phyloP scores from a whole-genome alignment of 2,329 filamentous ascomycete species.

The Diaporthe citri region DNA sequence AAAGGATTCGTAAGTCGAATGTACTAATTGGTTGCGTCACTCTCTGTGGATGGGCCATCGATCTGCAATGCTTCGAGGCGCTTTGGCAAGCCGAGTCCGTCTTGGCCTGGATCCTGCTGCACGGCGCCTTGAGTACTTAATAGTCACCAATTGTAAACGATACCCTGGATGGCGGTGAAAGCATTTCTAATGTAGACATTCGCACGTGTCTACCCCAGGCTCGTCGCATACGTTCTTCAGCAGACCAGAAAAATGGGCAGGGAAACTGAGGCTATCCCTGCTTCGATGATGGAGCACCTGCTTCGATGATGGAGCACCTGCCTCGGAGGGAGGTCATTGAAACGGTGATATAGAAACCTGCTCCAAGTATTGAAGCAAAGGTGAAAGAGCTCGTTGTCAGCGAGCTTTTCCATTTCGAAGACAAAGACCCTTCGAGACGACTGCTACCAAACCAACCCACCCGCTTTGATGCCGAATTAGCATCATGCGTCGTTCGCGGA shows the following conservation, averaged over 20 bases:
- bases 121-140: neutral
- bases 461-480: neutral
- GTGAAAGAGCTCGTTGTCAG: neutral
- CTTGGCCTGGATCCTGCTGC: neutral
- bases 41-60: neutral
- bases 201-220: too few relatives aligned
- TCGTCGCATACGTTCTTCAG: neutral
- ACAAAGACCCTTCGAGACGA: neutral
- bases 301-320: constrained; percentile 2
- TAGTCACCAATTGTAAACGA: neutral
- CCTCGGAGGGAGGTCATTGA: neutral
- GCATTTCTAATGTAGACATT: neutral
- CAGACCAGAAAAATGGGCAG: neutral
- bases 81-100: neutral
- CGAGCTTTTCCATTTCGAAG: neutral
- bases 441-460: constrained; percentile 1
- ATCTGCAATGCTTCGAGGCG: neutral
- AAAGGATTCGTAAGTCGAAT: neutral
- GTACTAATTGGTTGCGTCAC: neutral
- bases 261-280: neutral
- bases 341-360: neutral
- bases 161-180: neutral
- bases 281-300: neutral
- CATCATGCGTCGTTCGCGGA: neutral
- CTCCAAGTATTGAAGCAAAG: neutral